Conservation (phyloP, 2,329 filamentous ascomycete genomes). For the Ophiostoma himal-ulmi region DNA sequence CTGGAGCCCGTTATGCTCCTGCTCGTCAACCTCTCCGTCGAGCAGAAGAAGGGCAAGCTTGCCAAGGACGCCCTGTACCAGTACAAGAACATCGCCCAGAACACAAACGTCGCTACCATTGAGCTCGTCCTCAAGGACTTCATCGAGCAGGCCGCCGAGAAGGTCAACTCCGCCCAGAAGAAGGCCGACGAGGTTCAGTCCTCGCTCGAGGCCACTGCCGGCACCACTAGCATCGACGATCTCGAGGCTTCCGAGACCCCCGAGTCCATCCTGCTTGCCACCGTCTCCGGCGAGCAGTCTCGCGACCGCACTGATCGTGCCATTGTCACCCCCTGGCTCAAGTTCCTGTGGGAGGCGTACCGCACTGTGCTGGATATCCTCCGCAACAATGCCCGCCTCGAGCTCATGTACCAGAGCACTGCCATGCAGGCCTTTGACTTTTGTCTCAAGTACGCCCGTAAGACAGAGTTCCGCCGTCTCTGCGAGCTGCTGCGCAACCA, state of each 20-base stretch:
- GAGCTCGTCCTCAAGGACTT: slow-evolving; percentile 97
- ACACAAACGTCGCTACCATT: slow-evolving; percentile 96
- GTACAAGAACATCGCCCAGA: slow-evolving; percentile 99
- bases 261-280: slow-evolving; percentile 95
- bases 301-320: slow-evolving; percentile 95
- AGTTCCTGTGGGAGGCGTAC: slow-evolving; percentile 99
- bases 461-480: slow-evolving; percentile 97
- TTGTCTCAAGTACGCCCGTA: slow-evolving; percentile 94
- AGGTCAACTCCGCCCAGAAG: slow-evolving; percentile 90
- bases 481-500: slow-evolving; percentile 98
- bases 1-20: slow-evolving; percentile 98
- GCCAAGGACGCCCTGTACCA: slow-evolving; percentile 99
- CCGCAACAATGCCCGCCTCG: slow-evolving; percentile 95
- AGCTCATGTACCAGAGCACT: slow-evolving; percentile 97
- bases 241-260: slow-evolving; percentile 95
- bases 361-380: slow-evolving; percentile 96
- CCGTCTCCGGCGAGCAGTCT: slow-evolving; percentile 95
- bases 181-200: slow-evolving; percentile 96
- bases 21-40: slow-evolving; percentile 92
- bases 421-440: slow-evolving; percentile 98
- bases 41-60: slow-evolving; percentile 95
- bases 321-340: slow-evolving; percentile 97
- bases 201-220: slow-evolving; percentile 67
- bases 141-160: slow-evolving; percentile 92
- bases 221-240: slow-evolving; percentile 78